Percentiles rank a stretch among this genome's conserved stretches.
These are phyloP conservation scores for Saccharomyces hybrid DNA, from an alignment of 1,139 yeast species.

Conservation along the genomic window DNA sequence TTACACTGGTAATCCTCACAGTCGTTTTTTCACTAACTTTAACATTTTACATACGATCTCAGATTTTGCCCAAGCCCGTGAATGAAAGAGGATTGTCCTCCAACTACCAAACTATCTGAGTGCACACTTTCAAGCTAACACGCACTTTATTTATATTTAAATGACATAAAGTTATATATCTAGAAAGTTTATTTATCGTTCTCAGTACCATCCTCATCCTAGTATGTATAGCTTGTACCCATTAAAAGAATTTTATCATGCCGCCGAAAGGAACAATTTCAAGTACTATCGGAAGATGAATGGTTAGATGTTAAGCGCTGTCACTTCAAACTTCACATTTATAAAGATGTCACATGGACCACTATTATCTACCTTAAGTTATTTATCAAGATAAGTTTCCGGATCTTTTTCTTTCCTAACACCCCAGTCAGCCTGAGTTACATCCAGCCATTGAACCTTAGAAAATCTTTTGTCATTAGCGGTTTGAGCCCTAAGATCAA, in stretches of 20 bases:
- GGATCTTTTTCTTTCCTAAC: conserved; percentile 31
- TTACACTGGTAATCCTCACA: conserved; percentile 37
- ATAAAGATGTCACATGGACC: neutral
- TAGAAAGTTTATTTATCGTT: neutral
- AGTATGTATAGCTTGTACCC: neutral
- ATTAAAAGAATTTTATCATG: no score
- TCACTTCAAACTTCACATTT: neutral
- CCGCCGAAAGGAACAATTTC: neutral
- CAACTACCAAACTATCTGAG: neutral
- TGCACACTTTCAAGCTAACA: neutral
- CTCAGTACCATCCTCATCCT: no score
- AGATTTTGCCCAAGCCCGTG: neutral
- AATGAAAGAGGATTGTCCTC: neutral
- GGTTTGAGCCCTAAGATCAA: conserved; percentile 37
- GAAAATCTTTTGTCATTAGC: conserved; percentile 29
- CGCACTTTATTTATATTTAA: neutral
- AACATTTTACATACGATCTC: neutral
- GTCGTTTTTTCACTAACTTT: conserved; percentile 7
- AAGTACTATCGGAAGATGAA: neutral
- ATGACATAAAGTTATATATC: neutral
- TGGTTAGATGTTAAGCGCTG: neutral
- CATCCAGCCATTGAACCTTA: conserved; percentile 55
- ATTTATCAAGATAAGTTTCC: neutral
- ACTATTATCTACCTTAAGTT: neutral
- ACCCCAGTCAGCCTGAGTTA: conserved; percentile 55